Evolutionary conservation across 805 yeast genomes (phyloP).

Genomic region (Sugiyamaella qingdaonensis): DNA sequence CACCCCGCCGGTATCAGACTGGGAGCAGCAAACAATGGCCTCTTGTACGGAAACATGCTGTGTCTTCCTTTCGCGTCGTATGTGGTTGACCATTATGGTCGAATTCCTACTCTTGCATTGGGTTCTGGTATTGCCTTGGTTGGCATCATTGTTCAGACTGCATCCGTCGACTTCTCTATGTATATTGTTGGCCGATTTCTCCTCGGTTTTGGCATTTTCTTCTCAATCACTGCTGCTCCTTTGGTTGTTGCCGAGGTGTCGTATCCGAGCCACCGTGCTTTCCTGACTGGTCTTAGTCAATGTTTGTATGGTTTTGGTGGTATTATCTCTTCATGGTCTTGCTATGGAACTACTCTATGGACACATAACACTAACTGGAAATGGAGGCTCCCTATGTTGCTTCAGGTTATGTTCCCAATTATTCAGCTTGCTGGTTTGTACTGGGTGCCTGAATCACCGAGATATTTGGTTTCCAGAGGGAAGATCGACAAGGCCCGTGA

Average conservation of each 20-base stretch:
- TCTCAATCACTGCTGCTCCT: constrained; percentile 73
- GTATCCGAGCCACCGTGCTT: constrained; percentile 58
- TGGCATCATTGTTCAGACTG: constrained; percentile 52
- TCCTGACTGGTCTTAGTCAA: constrained; percentile 57
- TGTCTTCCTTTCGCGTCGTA: constrained; percentile 60
- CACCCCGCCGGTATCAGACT: constrained; percentile 14
- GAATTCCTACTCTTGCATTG: constrained; percentile 52
- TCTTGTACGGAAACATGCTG: constrained; percentile 56
- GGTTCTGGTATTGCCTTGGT: constrained; percentile 53
- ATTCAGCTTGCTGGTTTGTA: background rate
- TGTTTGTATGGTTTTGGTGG: constrained; percentile 69
- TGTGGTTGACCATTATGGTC: constrained; percentile 57
- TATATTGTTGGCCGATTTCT: constrained; percentile 66
- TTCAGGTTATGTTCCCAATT: constrained; percentile 2
- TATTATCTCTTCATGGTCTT: constrained; percentile 69
- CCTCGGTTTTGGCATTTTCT: constrained; percentile 69
- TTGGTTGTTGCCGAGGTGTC: constrained; percentile 77
- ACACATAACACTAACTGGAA: constrained; percentile 6
- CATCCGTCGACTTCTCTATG: constrained; percentile 47
- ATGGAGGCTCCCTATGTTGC: constrained; percentile 3
- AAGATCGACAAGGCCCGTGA: constrained; percentile 46
- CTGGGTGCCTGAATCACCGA: constrained; percentile 9
- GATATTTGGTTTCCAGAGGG: constrained; percentile 6
- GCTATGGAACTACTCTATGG: constrained; percentile 8
- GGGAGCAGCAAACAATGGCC: constrained; percentile 12